These are phyloP conservation scores for Rhizophora mangle DNA, from an alignment of 345 rosid species.

Conservation along the genomic window DNA sequence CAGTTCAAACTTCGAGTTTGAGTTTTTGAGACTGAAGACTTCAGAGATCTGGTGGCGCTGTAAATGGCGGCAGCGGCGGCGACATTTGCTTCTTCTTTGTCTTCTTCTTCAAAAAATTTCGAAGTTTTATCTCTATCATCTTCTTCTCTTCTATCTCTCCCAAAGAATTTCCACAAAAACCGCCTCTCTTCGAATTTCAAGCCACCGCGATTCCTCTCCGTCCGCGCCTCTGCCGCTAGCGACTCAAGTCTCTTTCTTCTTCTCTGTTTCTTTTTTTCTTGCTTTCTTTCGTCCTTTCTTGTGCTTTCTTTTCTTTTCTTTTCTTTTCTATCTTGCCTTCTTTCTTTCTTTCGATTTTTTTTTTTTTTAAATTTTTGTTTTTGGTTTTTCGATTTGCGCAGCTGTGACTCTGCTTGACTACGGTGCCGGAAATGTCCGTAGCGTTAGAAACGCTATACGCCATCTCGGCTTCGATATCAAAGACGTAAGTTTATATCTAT, in stretches of 20 bases:
- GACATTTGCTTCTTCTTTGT: constrained; percentile 13
- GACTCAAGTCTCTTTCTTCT: constrained; percentile 51
- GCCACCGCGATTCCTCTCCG: constrained; percentile 37
- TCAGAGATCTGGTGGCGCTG: not conserved
- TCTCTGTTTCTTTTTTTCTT: not conserved
- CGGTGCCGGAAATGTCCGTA: constrained; percentile 93
- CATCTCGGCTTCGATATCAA: constrained; percentile 68
- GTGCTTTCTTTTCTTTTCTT: no score
- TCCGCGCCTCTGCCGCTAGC: constrained; percentile 53
- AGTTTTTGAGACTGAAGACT: no score
- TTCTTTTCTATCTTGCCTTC: not conserved
- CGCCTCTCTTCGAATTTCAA: constrained; percentile 35
- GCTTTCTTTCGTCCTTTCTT: not conserved
- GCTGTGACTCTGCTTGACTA: constrained; percentile 92
- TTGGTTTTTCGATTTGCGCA: constrained; percentile 18
- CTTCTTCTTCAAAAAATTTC: constrained; percentile 6
- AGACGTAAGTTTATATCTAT: constrained; percentile 41
- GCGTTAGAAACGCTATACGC: constrained; percentile 80
- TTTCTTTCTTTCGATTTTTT: not conserved
- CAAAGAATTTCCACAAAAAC: constrained; percentile 14
- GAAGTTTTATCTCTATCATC: constrained; percentile 17
- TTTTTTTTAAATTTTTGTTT: not conserved
- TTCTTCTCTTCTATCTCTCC: constrained; percentile 26
- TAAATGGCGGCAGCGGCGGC: constrained; percentile 21
- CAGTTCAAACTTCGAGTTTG: no score